Evolutionary conservation across 306 rosid species (phyloP).

Genomic region (Astragalus glycyphyllos): DNA sequence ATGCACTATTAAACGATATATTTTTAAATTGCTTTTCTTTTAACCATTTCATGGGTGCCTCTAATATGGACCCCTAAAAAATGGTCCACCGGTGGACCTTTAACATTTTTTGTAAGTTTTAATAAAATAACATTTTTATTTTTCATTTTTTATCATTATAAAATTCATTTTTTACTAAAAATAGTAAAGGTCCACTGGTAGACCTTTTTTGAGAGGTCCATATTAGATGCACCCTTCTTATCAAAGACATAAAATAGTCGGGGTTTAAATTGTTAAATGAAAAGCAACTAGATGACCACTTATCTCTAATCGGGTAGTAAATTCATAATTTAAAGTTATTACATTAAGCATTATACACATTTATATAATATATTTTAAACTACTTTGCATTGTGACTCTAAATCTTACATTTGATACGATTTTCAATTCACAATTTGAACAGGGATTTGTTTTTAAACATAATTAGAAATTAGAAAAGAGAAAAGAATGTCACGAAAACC

Average conservation of each 20-base stretch:
- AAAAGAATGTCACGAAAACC: not conserved
- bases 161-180: too few relatives aligned
- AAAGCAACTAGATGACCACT: not conserved
- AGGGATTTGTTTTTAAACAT: not conserved
- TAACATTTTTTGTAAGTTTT: too few relatives aligned
- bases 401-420: not conserved
- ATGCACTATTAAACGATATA: not conserved
- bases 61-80: too few relatives aligned
- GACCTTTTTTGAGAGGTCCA: too few relatives aligned
- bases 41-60: too few relatives aligned
- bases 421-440: not conserved
- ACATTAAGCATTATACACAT: not conserved
- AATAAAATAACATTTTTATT: too few relatives aligned
- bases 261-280: conserved; percentile 4
- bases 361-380: not conserved
- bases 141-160: too few relatives aligned
- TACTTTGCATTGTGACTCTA: not conserved
- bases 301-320: not conserved
- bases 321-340: not conserved
- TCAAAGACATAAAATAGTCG: not conserved
- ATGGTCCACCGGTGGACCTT: too few relatives aligned
- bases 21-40: not conserved
- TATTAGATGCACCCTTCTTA: too few relatives aligned
- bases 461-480: not conserved
- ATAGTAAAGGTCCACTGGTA: too few relatives aligned